Evolutionary conservation across 2,329 filamentous ascomycete genomes (phyloP).

Genomic region (Samsoniella hepiali): DNA sequence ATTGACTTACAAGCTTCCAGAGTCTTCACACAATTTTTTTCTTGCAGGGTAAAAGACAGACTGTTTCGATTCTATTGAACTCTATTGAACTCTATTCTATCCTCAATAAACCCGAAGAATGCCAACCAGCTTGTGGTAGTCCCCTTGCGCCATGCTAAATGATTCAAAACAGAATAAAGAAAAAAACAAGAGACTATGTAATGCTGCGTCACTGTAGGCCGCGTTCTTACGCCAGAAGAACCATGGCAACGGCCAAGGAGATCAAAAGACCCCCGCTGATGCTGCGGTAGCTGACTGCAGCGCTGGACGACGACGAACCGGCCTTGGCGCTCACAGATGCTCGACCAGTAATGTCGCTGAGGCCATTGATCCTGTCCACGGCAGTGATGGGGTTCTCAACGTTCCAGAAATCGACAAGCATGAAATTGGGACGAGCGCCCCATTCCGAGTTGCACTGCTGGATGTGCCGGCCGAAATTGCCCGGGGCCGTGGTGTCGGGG

Average conservation of each 20-base stretch:
- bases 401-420: conserved; percentile 79
- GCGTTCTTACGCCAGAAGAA: neutral
- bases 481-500: conserved; percentile 48
- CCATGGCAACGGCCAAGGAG: neutral
- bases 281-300: neutral
- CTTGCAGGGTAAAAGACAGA: neutral
- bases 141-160: conserved; percentile 8
- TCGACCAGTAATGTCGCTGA: conserved; percentile 41
- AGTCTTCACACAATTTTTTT: neutral
- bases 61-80: neutral
- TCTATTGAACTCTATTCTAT: neutral
- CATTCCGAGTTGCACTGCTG: conserved; percentile 55
- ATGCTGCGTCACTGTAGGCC: neutral
- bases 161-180: neutral
- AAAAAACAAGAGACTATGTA: neutral
- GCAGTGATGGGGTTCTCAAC: conserved; percentile 66
- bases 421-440: conserved; percentile 64
- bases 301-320: neutral
- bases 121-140: neutral
- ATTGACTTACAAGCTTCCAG: neutral
- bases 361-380: conserved; percentile 64
- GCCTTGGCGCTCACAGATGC: conserved; percentile 22
- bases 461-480: conserved; percentile 54
- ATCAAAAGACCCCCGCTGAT: neutral
- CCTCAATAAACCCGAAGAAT: neutral